Evolutionary conservation across 257 asterid species (phyloP).

Genomic region (Cynanchum wilfordii): DNA sequence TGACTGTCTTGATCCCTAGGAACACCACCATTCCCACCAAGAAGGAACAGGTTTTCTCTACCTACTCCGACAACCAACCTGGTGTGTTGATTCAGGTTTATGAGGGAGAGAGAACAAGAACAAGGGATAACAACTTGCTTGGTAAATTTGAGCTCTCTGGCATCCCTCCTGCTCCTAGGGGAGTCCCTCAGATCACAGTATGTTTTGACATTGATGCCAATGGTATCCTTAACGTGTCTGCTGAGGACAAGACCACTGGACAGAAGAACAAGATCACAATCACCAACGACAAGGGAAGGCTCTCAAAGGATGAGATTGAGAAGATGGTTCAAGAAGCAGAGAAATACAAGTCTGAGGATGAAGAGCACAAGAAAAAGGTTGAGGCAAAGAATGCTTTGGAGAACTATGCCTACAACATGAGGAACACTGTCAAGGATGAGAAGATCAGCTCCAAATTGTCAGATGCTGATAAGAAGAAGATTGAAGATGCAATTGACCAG

Average conservation of each 20-base stretch:
- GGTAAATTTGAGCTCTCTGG: constrained; percentile 84
- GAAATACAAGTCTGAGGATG: constrained; percentile 79
- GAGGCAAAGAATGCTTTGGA: constrained; percentile 73
- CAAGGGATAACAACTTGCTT: constrained; percentile 66
- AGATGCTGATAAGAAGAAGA: constrained; percentile 55
- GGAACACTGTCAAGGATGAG: constrained; percentile 79
- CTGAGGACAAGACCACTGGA: constrained; percentile 83
- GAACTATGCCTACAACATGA: constrained; percentile 82
- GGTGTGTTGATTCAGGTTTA: constrained; percentile 84
- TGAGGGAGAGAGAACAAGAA: constrained; percentile 74
- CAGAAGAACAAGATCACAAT: constrained; percentile 90
- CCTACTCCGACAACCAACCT: constrained; percentile 77
- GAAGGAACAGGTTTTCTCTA: constrained; percentile 79
- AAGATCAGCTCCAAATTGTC: constrained; percentile 66
- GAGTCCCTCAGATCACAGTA: constrained; percentile 79
- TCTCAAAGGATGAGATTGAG: constrained; percentile 78
- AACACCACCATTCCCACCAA: constrained; percentile 81
- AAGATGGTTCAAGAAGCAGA: constrained; percentile 89
- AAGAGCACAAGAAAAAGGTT: constrained; percentile 81
- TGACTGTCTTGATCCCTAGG: constrained; percentile 76
- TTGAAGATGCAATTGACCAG: constrained; percentile 62
- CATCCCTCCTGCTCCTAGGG: constrained; percentile 80
- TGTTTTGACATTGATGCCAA: constrained; percentile 83
- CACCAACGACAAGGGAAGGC: constrained; percentile 78
- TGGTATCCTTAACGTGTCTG: constrained; percentile 73